A percentile compares a stretch with the other conserved stretches of the same genome.
Evolutionary conservation across 176 grass and related monocot species (phyloP).

Genomic region (Lolium rigidum): DNA sequence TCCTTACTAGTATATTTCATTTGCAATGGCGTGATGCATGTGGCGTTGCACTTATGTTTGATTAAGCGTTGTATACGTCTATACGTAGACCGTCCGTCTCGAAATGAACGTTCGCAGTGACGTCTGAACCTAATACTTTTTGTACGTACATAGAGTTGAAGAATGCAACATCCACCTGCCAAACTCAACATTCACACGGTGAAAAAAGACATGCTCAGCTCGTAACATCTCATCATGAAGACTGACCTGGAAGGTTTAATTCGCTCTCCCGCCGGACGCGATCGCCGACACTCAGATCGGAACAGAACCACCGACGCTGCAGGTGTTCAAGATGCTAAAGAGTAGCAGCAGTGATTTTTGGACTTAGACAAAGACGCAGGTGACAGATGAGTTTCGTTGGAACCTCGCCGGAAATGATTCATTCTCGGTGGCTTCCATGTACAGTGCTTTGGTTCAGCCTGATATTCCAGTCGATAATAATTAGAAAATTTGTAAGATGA

Average conservation of each 20-base stretch:
- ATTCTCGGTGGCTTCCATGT: too few species aligned
- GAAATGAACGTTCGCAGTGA: background rate
- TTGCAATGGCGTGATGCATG: background rate
- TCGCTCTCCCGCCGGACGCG: background rate
- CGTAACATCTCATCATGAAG: background rate
- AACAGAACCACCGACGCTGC: background rate
- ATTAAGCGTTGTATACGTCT: background rate
- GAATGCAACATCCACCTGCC: background rate
- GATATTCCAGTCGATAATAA: too few species aligned
- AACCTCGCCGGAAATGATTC: too few species aligned
- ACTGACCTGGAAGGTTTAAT: background rate
- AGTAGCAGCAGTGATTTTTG: too few species aligned
- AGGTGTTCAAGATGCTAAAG: background rate
- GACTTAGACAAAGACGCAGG: too few species aligned
- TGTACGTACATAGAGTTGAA: background rate
- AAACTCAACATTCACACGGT: background rate
- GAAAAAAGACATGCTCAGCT: background rate
- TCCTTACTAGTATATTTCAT: background rate
- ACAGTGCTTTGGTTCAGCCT: too few species aligned
- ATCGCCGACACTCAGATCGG: background rate
- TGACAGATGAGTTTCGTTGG: too few species aligned
- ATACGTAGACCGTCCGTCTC: background rate
- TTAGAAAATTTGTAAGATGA: too few species aligned
- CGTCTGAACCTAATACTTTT: background rate
- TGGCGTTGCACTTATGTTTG: background rate